Evolutionary conservation across 164 flowering plant genomes (phyloP).

Genomic region (Sextonia rubra): DNA sequence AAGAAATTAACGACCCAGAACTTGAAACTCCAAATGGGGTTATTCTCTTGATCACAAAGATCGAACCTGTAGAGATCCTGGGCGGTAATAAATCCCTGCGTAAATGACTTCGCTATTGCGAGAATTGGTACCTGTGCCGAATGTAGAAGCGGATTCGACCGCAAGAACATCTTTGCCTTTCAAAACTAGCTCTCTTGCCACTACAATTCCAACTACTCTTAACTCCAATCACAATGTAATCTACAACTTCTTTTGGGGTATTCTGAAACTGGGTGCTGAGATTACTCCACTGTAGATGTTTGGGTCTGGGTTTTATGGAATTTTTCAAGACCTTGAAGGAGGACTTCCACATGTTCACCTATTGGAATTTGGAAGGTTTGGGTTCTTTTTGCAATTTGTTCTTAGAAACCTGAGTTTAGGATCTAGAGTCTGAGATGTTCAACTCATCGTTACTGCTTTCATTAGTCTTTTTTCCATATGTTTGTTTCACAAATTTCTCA

Average conservation of each 20-base stretch:
- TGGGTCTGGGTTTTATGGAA: neutral
- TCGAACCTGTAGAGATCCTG: constrained; percentile 60
- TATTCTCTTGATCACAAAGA: neutral
- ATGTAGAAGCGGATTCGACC: constrained; percentile 69
- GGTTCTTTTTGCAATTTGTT: too few relatives aligned
- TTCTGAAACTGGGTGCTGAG: constrained; percentile 1
- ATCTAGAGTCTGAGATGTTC: too few relatives aligned
- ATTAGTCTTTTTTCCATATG: too few relatives aligned
- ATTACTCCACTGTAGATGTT: neutral
- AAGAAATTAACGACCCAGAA: neutral
- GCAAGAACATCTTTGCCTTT: constrained; percentile 73
- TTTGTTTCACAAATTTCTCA: too few relatives aligned
- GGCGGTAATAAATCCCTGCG: constrained; percentile 84
- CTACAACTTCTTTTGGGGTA: constrained; percentile 54
- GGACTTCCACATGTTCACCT: constrained; percentile 3
- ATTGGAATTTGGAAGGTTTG: too few relatives aligned
- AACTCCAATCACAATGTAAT: constrained; percentile 91
- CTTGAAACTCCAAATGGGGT: neutral
- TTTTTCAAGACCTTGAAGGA: constrained; percentile 1
- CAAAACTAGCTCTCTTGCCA: constrained; percentile 60
- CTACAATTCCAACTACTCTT: constrained; percentile 80
- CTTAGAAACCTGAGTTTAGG: too few relatives aligned
- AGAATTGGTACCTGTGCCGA: constrained; percentile 80
- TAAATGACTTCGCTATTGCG: constrained; percentile 90
- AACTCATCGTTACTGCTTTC: too few relatives aligned